Evolutionary conservation across 805 yeast genomes (phyloP).

Genomic region (Tetrapisispora namnaoensis): DNA sequence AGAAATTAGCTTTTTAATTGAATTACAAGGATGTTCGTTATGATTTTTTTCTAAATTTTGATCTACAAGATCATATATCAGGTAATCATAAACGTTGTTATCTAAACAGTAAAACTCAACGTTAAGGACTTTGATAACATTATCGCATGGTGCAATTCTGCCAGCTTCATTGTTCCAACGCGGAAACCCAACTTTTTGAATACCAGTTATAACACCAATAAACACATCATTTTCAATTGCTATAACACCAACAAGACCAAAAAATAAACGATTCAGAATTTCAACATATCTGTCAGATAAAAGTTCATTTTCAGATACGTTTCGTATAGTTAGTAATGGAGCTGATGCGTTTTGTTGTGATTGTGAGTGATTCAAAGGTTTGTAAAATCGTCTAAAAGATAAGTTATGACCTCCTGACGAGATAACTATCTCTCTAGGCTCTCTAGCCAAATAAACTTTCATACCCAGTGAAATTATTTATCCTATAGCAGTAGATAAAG

Average conservation of each 20-base stretch:
- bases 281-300: constrained; percentile 34
- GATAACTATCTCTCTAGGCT: constrained; percentile 63
- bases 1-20: constrained; percentile 58
- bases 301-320: constrained; percentile 36
- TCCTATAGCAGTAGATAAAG: no score
- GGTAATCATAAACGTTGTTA: constrained; percentile 42
- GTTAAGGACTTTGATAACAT: constrained; percentile 43
- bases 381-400: constrained; percentile 38
- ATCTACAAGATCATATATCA: constrained; percentile 19
- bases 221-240: constrained; percentile 44
- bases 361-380: constrained; percentile 12
- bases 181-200: constrained; percentile 49
- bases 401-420: constrained; percentile 51
- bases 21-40: constrained; percentile 70
- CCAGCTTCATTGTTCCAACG: constrained; percentile 25
- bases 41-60: constrained; percentile 26
- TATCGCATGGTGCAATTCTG: constrained; percentile 34
- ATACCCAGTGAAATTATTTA: constrained; percentile 25
- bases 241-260: constrained; percentile 56
- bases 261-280: constrained; percentile 27
- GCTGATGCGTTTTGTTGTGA: constrained; percentile 14
- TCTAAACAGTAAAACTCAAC: constrained; percentile 59
- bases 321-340: constrained; percentile 31
- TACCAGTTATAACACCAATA: constrained; percentile 48
- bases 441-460: constrained; percentile 52